phyloP scores from a whole-genome alignment of 495 filamentous ascomycete species.

The Chaetomium tenue region DNA sequence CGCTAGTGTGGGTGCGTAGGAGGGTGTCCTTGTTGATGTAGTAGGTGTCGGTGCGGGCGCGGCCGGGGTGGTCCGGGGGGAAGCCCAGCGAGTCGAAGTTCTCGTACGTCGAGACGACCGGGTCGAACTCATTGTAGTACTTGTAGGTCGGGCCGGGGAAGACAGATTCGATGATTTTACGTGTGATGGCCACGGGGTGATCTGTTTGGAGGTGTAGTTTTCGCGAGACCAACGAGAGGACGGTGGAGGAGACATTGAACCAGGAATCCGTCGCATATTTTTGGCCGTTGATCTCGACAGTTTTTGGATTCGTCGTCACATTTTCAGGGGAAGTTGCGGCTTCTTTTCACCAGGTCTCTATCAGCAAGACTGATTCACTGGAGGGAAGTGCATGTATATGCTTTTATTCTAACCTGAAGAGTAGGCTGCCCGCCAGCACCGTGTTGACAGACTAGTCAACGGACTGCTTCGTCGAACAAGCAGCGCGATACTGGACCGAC shows the following conservation, averaged over 20 bases:
- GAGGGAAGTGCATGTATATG: not conserved
- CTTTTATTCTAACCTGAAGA: conserved; percentile 29
- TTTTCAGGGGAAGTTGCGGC: conserved; percentile 2
- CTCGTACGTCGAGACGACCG: conserved; percentile 79
- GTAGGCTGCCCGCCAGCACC: conserved; percentile 22
- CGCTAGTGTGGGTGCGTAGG: conserved; percentile 88
- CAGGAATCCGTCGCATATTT: conserved; percentile 70
- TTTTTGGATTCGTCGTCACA: conserved; percentile 9
- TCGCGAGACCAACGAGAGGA: conserved; percentile 68
- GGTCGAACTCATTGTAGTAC: conserved; percentile 72
- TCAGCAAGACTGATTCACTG: conserved; percentile 10
- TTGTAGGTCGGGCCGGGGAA: conserved; percentile 73
- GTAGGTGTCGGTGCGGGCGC: conserved; percentile 87
- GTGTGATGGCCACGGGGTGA: conserved; percentile 87
- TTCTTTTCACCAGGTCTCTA: conserved; percentile 7
- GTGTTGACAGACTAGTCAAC: conserved; percentile 1
- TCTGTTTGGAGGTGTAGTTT: conserved; percentile 81
- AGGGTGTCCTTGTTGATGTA: conserved; percentile 85
- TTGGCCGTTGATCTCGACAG: conserved; percentile 55
- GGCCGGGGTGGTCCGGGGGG: conserved; percentile 82
- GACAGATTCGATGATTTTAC: conserved; percentile 84
- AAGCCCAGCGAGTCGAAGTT: conserved; percentile 98
- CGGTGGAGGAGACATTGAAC: conserved; percentile 78
- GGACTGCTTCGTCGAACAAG: conserved; percentile 13
- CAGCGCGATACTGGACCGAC: conserved; percentile 13